Conservation (phyloP, 192 early-diverging fungal species). For the Kickxella alabastrina region DNA sequence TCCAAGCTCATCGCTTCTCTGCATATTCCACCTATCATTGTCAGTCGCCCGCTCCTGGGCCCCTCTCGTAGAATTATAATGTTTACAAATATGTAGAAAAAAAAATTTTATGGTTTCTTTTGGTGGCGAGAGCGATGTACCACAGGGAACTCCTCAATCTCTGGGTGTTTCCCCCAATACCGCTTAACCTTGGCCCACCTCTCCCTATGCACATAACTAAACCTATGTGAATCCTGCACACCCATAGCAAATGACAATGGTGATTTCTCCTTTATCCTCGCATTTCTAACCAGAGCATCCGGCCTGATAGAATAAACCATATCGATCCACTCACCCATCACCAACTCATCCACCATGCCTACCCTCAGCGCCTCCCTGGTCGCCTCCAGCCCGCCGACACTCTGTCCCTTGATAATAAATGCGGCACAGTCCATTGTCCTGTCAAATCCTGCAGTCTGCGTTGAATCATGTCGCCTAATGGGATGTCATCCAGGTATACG, state of each 20-base stretch:
- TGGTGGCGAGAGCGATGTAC: neutral
- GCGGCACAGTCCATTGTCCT: constrained; percentile 40
- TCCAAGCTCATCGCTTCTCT: constrained; percentile 29
- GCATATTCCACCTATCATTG: constrained; percentile 34
- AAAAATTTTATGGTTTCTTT: neutral
- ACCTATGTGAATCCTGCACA: constrained; percentile 30
- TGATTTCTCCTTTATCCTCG: constrained; percentile 25
- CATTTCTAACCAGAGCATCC: constrained; percentile 17
- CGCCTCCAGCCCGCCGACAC: constrained; percentile 17
- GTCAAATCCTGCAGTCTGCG: constrained; percentile 38
- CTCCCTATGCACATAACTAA: constrained; percentile 34
- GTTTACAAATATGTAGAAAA: constrained; percentile 1
- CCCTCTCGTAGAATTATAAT: constrained; percentile 13
- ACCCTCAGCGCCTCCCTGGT: constrained; percentile 11
- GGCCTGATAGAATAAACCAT: constrained; percentile 32
- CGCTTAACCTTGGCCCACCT: constrained; percentile 36
- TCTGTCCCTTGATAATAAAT: constrained; percentile 39
- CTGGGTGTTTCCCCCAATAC: constrained; percentile 35
- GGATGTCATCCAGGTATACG: constrained; percentile 27
- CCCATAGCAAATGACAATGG: constrained; percentile 35
- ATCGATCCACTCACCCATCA: constrained; percentile 22
- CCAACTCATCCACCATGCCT: constrained; percentile 12
- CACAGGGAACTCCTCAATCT: constrained; percentile 29
- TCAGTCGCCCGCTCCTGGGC: constrained; percentile 35
- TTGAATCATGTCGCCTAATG: constrained; percentile 26